phyloP scores from a whole-genome alignment of 139 green algal species.

The Medakamo hakoo region DNA sequence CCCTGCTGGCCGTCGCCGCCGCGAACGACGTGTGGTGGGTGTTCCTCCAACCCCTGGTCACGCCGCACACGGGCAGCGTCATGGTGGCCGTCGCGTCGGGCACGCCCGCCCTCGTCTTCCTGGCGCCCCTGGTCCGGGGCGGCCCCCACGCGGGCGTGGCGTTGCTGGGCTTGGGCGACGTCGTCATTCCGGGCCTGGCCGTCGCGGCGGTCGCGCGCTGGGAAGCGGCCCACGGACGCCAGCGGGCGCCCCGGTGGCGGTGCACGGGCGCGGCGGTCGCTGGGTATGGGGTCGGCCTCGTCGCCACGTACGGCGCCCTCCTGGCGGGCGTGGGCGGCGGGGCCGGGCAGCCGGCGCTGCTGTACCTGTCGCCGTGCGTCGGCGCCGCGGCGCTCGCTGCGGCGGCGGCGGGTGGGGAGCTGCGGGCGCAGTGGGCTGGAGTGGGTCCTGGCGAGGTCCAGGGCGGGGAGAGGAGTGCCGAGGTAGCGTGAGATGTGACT shows the following conservation, averaged over 20 bases:
- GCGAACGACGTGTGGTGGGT: slow-evolving; percentile 89
- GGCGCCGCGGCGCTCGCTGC: slow-evolving; percentile 39
- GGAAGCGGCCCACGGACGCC: slow-evolving; percentile 4
- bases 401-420: slow-evolving; percentile 28
- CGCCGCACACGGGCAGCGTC: slow-evolving; percentile 50
- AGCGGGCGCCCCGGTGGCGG: neutral
- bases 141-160: slow-evolving; percentile 6
- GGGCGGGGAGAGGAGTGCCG: slow-evolving; percentile 4
- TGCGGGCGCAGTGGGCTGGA: slow-evolving; percentile 27
- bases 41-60: slow-evolving; percentile 75
- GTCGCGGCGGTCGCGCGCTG: slow-evolving; percentile 26
- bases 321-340: slow-evolving; percentile 24
- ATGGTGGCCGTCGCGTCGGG: slow-evolving; percentile 62
- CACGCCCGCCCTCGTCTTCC: slow-evolving; percentile 69
- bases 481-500: too few species aligned
- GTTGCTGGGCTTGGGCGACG: slow-evolving; percentile 43
- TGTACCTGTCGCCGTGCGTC: slow-evolving; percentile 85
- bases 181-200: slow-evolving; percentile 70
- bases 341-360: slow-evolving; percentile 73
- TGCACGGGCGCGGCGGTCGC: slow-evolving; percentile 35
- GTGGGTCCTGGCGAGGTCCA: slow-evolving; percentile 6
- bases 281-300: slow-evolving; percentile 55
- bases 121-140: slow-evolving; percentile 31
- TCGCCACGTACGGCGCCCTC: slow-evolving; percentile 70
- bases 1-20: slow-evolving; percentile 60